phyloP scores from a whole-genome alignment of 345 rosid genomes.

The Salix arbutifolia region DNA sequence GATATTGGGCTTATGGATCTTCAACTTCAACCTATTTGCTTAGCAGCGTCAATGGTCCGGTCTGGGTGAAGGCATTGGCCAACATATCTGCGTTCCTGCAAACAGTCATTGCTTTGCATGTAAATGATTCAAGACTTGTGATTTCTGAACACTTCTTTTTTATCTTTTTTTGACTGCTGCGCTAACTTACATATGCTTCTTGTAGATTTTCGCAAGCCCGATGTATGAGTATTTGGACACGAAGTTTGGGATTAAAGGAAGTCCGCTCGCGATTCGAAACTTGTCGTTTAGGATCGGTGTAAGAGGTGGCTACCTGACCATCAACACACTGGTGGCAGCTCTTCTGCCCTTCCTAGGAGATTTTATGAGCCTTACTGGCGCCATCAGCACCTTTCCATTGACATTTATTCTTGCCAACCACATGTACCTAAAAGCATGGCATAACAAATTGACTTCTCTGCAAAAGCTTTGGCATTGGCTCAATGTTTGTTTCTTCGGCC shows the following conservation, averaged over 20 bases:
- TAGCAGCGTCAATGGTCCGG: constrained; percentile 63
- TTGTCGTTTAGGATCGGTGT: constrained; percentile 56
- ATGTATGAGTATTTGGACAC: constrained; percentile 89
- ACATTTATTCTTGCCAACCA: constrained; percentile 94
- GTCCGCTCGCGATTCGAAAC: constrained; percentile 47
- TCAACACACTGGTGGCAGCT: constrained; percentile 73
- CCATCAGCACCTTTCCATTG: constrained; percentile 82
- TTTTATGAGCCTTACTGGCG: constrained; percentile 88
- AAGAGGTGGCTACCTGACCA: constrained; percentile 66
- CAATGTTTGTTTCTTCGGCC: constrained; percentile 55
- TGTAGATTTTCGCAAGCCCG: constrained; percentile 90
- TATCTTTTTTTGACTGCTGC: neutral
- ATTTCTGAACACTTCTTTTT: neutral
- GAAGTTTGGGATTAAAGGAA: constrained; percentile 66
- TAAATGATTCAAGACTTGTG: constrained; percentile 18
- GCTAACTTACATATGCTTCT: neutral
- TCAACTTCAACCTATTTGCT: constrained; percentile 66
- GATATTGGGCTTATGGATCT: constrained; percentile 98
- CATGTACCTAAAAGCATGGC: constrained; percentile 69
- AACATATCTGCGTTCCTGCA: constrained; percentile 79
- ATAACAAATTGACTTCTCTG: constrained; percentile 35
- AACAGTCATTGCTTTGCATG: constrained; percentile 78
- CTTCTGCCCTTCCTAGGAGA: constrained; percentile 87
- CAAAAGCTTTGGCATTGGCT: constrained; percentile 87
- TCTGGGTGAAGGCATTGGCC: constrained; percentile 76